A percentile compares a stretch with the other conserved stretches of the same genome.
phyloP scores from a whole-genome alignment of 768 basidiomycete species.

The Hericium alpestre region DNA sequence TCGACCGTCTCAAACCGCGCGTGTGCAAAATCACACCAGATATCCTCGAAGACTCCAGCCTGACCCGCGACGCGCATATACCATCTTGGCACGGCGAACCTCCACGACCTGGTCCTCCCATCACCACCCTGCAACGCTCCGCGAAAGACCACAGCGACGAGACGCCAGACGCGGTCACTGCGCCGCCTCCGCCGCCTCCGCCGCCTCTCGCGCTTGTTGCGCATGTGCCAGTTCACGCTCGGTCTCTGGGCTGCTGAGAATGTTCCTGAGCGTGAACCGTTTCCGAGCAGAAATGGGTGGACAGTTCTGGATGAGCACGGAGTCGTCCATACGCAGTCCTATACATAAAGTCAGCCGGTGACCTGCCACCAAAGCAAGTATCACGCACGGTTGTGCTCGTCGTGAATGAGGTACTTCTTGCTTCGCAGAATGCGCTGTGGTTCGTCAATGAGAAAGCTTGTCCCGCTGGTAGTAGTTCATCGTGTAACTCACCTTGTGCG shows the following conservation, averaged over 20 bases:
- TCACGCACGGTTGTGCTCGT: slow-evolving; percentile 56
- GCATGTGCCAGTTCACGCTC: slow-evolving; percentile 21
- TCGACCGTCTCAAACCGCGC: too few species aligned
- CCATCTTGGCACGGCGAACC: too few species aligned
- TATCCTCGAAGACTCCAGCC: too few species aligned
- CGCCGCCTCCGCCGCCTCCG: not conserved
- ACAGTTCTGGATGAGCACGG: slow-evolving; percentile 72
- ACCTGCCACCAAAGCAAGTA: slow-evolving; percentile 3
- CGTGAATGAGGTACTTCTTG: slow-evolving; percentile 73
- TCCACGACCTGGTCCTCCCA: too few species aligned
- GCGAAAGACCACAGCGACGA: too few species aligned
- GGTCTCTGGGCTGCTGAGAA: slow-evolving; percentile 59
- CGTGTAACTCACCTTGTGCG: slow-evolving; percentile 53
- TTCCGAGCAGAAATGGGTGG: slow-evolving; percentile 72
- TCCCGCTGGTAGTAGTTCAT: too few species aligned
- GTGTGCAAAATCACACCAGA: too few species aligned
- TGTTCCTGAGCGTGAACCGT: slow-evolving; percentile 58
- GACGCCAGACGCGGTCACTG: too few species aligned
- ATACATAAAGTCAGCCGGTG: slow-evolving; percentile 17
- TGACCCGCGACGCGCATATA: too few species aligned
- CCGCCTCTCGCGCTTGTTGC: not conserved
- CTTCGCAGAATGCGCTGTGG: slow-evolving; percentile 58
- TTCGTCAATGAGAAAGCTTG: too few species aligned
- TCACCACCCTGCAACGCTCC: too few species aligned
- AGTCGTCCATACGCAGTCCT: slow-evolving; percentile 56